These are phyloP conservation scores for Austroboletus niveus DNA, from an alignment of 1,284 basidiomycete genomes.

Conservation along the genomic window DNA sequence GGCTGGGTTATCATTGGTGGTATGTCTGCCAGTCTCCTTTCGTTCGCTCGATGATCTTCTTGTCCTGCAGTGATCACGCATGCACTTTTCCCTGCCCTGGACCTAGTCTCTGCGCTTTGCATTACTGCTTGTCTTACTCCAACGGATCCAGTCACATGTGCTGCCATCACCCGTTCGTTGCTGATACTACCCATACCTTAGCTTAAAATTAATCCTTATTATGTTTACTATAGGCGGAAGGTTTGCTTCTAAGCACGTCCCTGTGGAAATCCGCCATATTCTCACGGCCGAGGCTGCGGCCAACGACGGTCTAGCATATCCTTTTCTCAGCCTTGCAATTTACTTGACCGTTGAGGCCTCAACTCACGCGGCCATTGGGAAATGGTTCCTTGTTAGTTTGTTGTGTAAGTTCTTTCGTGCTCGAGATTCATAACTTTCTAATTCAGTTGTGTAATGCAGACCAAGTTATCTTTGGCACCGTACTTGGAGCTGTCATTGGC, in stretches of 20 bases:
- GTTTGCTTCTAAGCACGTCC: constrained; percentile 88
- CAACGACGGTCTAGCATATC: constrained; percentile 88
- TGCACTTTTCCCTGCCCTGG: constrained; percentile 66
- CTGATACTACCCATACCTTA: not conserved
- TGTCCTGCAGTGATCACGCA: constrained; percentile 50
- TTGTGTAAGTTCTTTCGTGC: constrained; percentile 48
- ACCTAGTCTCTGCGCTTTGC: constrained; percentile 72
- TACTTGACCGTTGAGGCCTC: constrained; percentile 80
- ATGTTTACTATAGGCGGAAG: constrained; percentile 66
- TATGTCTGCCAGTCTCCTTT: constrained; percentile 21
- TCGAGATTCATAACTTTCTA: not conserved
- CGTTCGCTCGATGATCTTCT: not conserved
- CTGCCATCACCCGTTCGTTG: constrained; percentile 33
- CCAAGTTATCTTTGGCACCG: constrained; percentile 80
- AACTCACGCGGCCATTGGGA: constrained; percentile 60
- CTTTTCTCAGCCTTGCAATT: constrained; percentile 85
- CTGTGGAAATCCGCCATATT: constrained; percentile 77
- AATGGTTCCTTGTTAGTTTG: constrained; percentile 84
- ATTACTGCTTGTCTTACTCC: constrained; percentile 91
- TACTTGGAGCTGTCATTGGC: constrained; percentile 80
- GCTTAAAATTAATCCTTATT: constrained; percentile 30
- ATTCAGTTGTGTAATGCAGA: constrained; percentile 45
- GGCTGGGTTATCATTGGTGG: constrained; percentile 73
- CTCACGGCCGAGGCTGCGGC: constrained; percentile 91
- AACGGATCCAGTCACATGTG: constrained; percentile 85